A percentile compares a stretch with the other conserved stretches of the same genome.
These are phyloP conservation scores for Alternaria consortialis DNA, from an alignment of 2,329 filamentous ascomycete genomes.

Conservation along the genomic window DNA sequence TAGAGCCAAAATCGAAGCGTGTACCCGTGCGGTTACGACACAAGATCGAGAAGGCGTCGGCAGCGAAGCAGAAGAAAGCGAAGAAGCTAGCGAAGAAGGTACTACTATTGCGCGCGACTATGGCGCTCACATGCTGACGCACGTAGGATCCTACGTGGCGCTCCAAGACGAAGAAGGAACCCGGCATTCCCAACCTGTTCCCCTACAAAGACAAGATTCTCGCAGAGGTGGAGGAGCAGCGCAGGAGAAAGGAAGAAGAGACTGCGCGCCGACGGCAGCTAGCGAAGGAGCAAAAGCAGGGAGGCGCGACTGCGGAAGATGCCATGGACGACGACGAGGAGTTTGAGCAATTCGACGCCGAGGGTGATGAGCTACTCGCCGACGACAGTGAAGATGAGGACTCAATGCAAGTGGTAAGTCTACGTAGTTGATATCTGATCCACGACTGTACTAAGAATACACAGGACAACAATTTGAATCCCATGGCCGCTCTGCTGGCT, in stretches of 20 bases:
- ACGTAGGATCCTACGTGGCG: conserved; percentile 91
- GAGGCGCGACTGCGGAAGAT: conserved; percentile 48
- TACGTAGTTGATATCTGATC: neutral
- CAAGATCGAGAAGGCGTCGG: conserved; percentile 94
- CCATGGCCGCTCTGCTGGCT: conserved; percentile 89
- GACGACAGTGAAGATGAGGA: conserved; percentile 63
- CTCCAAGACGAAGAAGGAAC: conserved; percentile 95
- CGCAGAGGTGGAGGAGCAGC: conserved; percentile 91
- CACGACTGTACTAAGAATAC: conserved; percentile 11
- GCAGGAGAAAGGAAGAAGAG: conserved; percentile 82
- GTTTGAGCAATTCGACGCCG: conserved; percentile 51
- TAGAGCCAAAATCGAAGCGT: conserved; percentile 96
- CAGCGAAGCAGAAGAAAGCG: conserved; percentile 88
- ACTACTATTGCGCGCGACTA: conserved; percentile 9
- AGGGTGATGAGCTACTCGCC: conserved; percentile 63
- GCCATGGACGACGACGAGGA: conserved; percentile 51
- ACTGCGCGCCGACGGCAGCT: conserved; percentile 72
- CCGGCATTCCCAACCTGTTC: conserved; percentile 95
- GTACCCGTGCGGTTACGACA: conserved; percentile 86
- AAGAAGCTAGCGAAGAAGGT: conserved; percentile 88
- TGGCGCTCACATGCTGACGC: conserved; percentile 26
- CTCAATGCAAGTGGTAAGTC: conserved; percentile 62
- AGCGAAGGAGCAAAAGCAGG: conserved; percentile 60
- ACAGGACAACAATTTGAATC: conserved; percentile 76
- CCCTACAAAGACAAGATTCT: conserved; percentile 97